phyloP scores from a whole-genome alignment of 371 early-diverging fungal genomes.

The Zychaea mexicana region DNA sequence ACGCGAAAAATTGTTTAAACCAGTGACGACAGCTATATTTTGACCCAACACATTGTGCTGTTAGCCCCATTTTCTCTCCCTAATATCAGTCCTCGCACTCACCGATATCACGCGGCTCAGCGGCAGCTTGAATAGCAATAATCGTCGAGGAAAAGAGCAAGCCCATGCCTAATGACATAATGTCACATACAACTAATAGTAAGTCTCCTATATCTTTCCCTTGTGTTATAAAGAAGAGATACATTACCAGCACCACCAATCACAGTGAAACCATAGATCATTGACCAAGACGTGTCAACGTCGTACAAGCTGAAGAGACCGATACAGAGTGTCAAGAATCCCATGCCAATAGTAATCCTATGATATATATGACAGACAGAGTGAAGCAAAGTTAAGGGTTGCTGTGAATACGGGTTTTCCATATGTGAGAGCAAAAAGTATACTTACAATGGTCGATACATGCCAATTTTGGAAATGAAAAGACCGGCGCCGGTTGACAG shows the following conservation, averaged over 20 bases:
- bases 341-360: slow-evolving; percentile 42
- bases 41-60: too few relatives aligned
- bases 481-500: slow-evolving; percentile 41
- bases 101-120: slow-evolving; percentile 41
- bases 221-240: not conserved
- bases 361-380: too few relatives aligned
- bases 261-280: slow-evolving; percentile 42
- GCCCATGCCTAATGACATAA: too few relatives aligned
- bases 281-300: slow-evolving; percentile 25
- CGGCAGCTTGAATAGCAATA: slow-evolving; percentile 49
- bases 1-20: slow-evolving; percentile 45
- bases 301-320: slow-evolving; percentile 37
- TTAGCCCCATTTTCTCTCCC: not conserved
- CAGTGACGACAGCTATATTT: slow-evolving; percentile 44
- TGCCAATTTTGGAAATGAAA: slow-evolving; percentile 47
- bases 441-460: slow-evolving; percentile 51
- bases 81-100: too few relatives aligned
- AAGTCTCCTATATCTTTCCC: slow-evolving; percentile 12
- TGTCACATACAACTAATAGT: too few relatives aligned
- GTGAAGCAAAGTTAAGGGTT: too few relatives aligned
- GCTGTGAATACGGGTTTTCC: too few relatives aligned
- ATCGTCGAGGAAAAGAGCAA: slow-evolving; percentile 41
- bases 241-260: slow-evolving; percentile 39
- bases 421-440: too few relatives aligned
- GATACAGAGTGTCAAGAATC: slow-evolving; percentile 32